Conservation (phyloP, 2,329 filamentous ascomycete genomes). For the Colletotrichum melonis region DNA sequence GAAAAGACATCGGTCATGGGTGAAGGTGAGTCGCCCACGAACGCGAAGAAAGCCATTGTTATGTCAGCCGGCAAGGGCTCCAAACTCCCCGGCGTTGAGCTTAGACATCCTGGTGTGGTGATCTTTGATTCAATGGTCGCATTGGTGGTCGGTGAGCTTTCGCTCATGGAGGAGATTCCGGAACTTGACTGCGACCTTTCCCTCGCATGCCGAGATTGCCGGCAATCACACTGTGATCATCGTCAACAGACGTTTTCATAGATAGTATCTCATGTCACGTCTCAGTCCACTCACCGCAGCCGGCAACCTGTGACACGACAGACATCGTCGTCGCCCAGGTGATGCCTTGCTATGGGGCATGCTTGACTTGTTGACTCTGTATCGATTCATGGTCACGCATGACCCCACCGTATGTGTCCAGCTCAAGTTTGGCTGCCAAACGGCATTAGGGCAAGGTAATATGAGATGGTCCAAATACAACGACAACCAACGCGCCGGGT, state of each 20-base stretch:
- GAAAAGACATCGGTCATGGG: conserved; percentile 27
- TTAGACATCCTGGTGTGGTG: neutral
- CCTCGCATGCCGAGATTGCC: neutral
- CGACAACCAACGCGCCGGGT: neutral
- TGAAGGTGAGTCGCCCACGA: conserved; percentile 22
- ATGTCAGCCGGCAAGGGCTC: conserved; percentile 3
- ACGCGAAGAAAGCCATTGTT: conserved; percentile 19
- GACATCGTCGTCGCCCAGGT: neutral
- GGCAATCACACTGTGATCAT: conserved; percentile 12
- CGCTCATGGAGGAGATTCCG: neutral
- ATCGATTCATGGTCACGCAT: neutral
- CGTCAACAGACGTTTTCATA: neutral
- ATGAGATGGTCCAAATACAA: neutral
- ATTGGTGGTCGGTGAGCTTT: neutral
- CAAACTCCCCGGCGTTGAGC: neutral
- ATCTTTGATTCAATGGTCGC: neutral
- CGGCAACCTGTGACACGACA: neutral
- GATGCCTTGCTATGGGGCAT: neutral
- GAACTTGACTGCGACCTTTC: neutral
- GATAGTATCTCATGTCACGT: neutral
- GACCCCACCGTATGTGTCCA: too few relatives aligned
- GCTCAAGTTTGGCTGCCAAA: neutral
- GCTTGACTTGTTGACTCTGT: neutral
- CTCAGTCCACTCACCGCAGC: neutral
- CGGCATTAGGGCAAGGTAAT: neutral